phyloP scores from a whole-genome alignment of 768 basidiomycete genomes.

The Pulveroboletus ravenelii region DNA sequence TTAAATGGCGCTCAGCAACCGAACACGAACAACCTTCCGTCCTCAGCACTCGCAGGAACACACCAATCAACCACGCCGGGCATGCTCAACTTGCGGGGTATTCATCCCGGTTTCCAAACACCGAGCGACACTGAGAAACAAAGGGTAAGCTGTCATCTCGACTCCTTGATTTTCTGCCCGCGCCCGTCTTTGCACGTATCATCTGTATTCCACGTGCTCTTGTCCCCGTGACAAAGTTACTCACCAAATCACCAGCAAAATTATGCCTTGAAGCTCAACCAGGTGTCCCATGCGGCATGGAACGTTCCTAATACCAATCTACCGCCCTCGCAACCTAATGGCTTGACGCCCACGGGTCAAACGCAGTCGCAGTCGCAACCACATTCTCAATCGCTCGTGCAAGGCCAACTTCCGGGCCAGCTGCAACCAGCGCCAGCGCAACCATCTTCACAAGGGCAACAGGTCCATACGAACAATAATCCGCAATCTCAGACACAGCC shows the following conservation, averaged over 20 bases:
- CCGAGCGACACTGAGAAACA: conserved; percentile 63
- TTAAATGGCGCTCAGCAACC: conserved; percentile 32
- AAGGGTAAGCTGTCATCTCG: conserved; percentile 46
- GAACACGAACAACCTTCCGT: conserved; percentile 9
- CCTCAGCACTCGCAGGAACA: conserved; percentile 37
- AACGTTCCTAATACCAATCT: conserved; percentile 52
- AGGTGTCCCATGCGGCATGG: conserved; percentile 61
- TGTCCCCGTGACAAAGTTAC: neutral
- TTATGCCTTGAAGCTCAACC: conserved; percentile 61
- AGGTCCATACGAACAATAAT: conserved; percentile 32
- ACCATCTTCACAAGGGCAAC: conserved; percentile 28
- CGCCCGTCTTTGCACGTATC: conserved; percentile 2
- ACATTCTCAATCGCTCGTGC: conserved; percentile 22
- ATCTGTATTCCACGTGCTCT: neutral
- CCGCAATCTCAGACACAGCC: conserved; percentile 28
- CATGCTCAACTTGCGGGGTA: conserved; percentile 53
- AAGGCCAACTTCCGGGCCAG: conserved; percentile 20
- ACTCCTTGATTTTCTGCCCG: neutral
- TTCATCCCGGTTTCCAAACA: conserved; percentile 43
- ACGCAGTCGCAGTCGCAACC: conserved; percentile 22
- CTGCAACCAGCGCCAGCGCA: conserved; percentile 19
- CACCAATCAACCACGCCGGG: conserved; percentile 58
- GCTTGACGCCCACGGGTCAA: conserved; percentile 19
- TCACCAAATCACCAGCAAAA: conserved; percentile 42
- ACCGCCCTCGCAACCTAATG: conserved; percentile 29